Evolutionary conservation across 2,329 filamentous ascomycete species (phyloP), one percentile per base, ranked within the genome.

Genomic region (Pseudogymnoascus sp.): DNA sequence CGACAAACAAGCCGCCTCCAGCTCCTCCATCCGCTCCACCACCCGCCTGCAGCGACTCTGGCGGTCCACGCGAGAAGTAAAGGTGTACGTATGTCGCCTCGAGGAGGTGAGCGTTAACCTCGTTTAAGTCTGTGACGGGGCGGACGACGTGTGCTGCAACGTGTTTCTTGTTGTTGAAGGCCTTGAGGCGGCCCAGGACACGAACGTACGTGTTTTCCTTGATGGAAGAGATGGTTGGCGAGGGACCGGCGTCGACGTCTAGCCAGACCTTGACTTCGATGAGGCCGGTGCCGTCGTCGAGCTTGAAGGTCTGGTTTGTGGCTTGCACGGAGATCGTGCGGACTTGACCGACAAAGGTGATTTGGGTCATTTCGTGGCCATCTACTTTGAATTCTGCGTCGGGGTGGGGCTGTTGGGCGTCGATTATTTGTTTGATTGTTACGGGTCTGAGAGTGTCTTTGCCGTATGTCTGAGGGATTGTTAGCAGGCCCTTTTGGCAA

Each of bases 201-300:
- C 93, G 87, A 61, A 93, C 91, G 76, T 96, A 93, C 62, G 86
- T 84, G 72, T 93, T 89, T 67, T 85, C 82, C 69, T 90, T 84
- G 66, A 83, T 82, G 19, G 79, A 74, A 67, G 80, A 81, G 42
- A 79, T 78, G 29, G 75, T 72, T 14, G 75, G 75, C n/a, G 77
- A 76, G 38, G 77, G 73, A 16, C 73, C 73, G 8, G 74, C 74
- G 71, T 76, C 74, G 5, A 76, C 74, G 37, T 82, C 80, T 64
- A 90, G 81, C 89, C 90, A 96, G 75, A 89, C 87, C 79, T 95
- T 96, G 68, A 91, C 93, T 76, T 99, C 96, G 70, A 97, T 88
- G 66, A 87, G 82, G 65, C 91, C 93, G 1, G 96, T 99, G 74
- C 95, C 95, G 76, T 99, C 95, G 77, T 99, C 95, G 70, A 99